Conservation (phyloP, 116 monocot species). For the Phalaenopsis hybrid region DNA sequence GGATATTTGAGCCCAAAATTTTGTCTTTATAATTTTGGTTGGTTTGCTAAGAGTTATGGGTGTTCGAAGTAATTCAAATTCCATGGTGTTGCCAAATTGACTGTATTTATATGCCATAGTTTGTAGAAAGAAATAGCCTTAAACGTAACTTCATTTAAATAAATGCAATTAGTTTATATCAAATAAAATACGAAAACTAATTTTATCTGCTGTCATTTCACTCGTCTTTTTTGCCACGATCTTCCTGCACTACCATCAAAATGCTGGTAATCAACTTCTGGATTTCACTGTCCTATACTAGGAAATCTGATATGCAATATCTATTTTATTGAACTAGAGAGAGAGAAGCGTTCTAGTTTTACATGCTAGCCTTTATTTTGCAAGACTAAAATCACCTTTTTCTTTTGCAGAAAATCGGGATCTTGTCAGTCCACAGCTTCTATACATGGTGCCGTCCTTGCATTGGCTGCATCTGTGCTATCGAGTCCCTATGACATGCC, state of each 20-base stretch:
- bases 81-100: background rate
- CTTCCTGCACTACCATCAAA: background rate
- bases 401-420: slow-evolving; percentile 43
- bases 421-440: slow-evolving; percentile 55
- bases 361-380: background rate
- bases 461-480: slow-evolving; percentile 73
- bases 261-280: too few species aligned
- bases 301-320: too few species aligned
- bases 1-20: too few species aligned
- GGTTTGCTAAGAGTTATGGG: background rate
- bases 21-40: background rate
- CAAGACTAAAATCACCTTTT: background rate
- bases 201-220: background rate
- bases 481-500: slow-evolving; percentile 95
- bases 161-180: background rate
- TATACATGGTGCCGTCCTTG: slow-evolving; percentile 85
- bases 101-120: background rate
- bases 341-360: too few species aligned
- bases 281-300: too few species aligned
- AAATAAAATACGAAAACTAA: background rate
- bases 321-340: too few species aligned
- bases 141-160: background rate
- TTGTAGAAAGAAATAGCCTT: background rate
- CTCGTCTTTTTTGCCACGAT: background rate
- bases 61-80: background rate